These are phyloP conservation scores for Populus nigra DNA, from an alignment of 345 rosid genomes.

Conservation along the genomic window DNA sequence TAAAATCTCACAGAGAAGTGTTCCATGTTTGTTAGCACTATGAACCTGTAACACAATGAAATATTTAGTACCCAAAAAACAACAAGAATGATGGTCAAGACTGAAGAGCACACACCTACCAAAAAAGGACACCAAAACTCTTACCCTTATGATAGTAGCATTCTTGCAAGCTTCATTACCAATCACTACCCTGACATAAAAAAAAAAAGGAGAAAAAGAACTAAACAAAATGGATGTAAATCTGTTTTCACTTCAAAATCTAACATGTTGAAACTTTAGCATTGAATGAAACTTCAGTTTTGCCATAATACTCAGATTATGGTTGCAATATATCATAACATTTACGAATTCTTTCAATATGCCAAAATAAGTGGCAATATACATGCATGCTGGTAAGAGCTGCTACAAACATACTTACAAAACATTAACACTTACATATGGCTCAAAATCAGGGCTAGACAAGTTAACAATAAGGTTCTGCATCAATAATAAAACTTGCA, in stretches of 20 bases:
- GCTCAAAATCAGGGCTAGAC: conserved; percentile 80
- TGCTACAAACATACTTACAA: not conserved
- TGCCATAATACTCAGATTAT: not conserved
- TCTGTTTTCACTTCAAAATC: not conserved
- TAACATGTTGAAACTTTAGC: not conserved
- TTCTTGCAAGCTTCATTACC: conserved; percentile 84
- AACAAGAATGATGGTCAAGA: not conserved
- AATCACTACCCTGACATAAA: conserved; percentile 76
- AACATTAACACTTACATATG: conserved; percentile 56
- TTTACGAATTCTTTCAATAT: no score
- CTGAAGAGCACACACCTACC: not conserved
- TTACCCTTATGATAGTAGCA: conserved; percentile 84
- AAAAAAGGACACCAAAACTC: conserved; percentile 11
- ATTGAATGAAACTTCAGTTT: not conserved
- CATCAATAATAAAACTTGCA: no score
- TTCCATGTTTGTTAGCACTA: no score
- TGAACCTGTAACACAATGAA: no score
- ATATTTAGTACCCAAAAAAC: no score
- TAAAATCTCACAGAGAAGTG: no score
- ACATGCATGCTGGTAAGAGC: not conserved
- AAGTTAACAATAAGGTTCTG: conserved; percentile 80
- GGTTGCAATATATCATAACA: no score
- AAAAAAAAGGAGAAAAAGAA: not conserved
- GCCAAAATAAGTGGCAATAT: no score
- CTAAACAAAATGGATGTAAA: conserved; percentile 8